Base-by-base conservation (phyloP, 805 yeast genomes). In the Myxozyma lipomycoides region DNA sequence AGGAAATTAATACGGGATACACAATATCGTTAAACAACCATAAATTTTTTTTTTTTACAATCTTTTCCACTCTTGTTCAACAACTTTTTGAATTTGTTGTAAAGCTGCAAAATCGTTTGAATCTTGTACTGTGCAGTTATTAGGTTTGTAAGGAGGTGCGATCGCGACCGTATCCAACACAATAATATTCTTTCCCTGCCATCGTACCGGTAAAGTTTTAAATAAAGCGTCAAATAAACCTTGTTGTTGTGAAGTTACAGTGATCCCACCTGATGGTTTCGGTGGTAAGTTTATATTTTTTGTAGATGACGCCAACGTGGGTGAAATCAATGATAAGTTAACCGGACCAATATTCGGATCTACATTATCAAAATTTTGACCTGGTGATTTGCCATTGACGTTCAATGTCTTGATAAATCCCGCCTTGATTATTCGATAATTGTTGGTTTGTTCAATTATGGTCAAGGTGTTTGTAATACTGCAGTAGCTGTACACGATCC, bases 401-500 rank as follows among this genome's bases (percentile, higher is more conserved):
- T 72, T 71, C 17, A 83, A 70, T 4, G 72, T 70, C 61, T 79
- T 82, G 55, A 84, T 75, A 62, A 78, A 83, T 1, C 79, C 64
- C 6, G 79, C 72, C 62, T 81, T 81, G 46, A 84, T 69, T 43
- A 83, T 68, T 52, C 77, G 74, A 65, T 77, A 81, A 30, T 59
- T 64, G 49, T 51, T 62, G 58, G 47, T 55, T 43, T 39, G 59
- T 45, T 64, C 62, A 36, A 60, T 63, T 46, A 74, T 61, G 1
- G 77, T 65, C 22, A 78, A 55, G n/a, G 79, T 64, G 37, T 74
- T 73, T 47, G 72, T 73, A 4, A 51, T 48, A 5, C 81, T 71
- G 50, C 79, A 77, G 64, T 77, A 82, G 7, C 88, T 75, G 64
- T 80, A 82, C 35, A 86, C 74, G 28, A 74, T 69, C 1, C 93